Base-by-base conservation (phyloP, 768 basidiomycete genomes). In the Saitozyma sp. region DNA sequence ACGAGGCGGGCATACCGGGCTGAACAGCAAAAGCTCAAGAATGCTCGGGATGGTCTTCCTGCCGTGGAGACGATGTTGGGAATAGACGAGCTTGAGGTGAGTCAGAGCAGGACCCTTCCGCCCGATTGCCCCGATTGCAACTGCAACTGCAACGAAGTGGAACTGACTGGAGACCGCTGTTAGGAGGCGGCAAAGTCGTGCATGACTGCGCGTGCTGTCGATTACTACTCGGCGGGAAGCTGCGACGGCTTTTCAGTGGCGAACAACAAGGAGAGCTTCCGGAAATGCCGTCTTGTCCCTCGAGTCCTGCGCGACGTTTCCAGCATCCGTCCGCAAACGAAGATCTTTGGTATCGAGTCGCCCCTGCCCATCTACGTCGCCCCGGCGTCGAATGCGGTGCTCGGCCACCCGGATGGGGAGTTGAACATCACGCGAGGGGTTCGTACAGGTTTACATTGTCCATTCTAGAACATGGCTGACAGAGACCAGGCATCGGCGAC, bases 371-470 rank as follows among this genome's bases (percentile, higher is more conserved):
- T 83, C 57, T 82, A 79, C 63, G 69, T 83, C 58, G 78, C 79
- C 0, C 81, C 82, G 0, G 77, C 81, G 0, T 81, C 81, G 0
- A 81, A 81, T 69, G 81, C 80, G 0, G 62, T 82, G 17, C 82
- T 93, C 0, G 93, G 92, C 0, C 93, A 97, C 76, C 92, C 92
- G 6, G 72, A 76, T 37, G 75, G 75, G 8, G 76, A 79, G 50
- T 58, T 74, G 50, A 94, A 92, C 76, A 86, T 79, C 16, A 71
- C 69, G 1, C 64, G 78, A 65, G 78, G 74, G 7, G 75, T 74
- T 48, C 63, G 73, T 66, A 29, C 45, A 3, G 13, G 13, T 6
- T 3, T 1, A 16, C 37, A 13, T 11, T 46, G 13, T 46, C 45
- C n/a, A 46, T 17, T 46, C 2, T 3, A 65, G 41, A 54, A 2